Percentiles rank a stretch among this genome's conserved stretches.
phyloP scores from a whole-genome alignment of 1,284 basidiomycete genomes.

The Leucoagaricus sp. region DNA sequence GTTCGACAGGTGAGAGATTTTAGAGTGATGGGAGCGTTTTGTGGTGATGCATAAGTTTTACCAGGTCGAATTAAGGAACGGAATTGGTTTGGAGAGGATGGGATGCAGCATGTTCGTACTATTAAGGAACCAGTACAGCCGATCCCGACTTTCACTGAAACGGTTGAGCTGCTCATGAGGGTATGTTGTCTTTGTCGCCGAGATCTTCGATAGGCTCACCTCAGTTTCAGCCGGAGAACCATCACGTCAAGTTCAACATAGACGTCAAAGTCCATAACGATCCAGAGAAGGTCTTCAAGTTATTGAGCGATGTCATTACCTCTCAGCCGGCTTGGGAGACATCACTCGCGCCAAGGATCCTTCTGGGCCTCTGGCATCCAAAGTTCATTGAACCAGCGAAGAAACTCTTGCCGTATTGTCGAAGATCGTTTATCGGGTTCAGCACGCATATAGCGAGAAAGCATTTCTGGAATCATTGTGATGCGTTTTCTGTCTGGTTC shows the following conservation, averaged over 20 bases:
- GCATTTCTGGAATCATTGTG: conserved; percentile 93
- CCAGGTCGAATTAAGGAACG: conserved; percentile 69
- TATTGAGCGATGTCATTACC: conserved; percentile 81
- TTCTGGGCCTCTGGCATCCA: conserved; percentile 95
- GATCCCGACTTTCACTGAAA: conserved; percentile 88
- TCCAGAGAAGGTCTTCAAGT: conserved; percentile 81
- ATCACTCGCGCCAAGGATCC: conserved; percentile 81
- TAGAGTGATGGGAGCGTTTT: not conserved
- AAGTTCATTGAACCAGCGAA: conserved; percentile 83
- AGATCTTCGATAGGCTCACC: not conserved
- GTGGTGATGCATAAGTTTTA: not conserved
- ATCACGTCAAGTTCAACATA: conserved; percentile 86
- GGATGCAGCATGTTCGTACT: conserved; percentile 85
- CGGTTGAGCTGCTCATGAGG: conserved; percentile 80
- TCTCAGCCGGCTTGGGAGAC: conserved; percentile 78
- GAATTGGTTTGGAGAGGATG: conserved; percentile 69
- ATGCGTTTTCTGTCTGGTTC: conserved; percentile 90
- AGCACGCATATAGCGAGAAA: conserved; percentile 69
- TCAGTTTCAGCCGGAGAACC: conserved; percentile 71
- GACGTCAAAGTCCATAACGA: conserved; percentile 96
- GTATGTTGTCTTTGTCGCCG: conserved; percentile 36
- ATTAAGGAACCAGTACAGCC: conserved; percentile 79
- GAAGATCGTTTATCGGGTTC: conserved; percentile 84
- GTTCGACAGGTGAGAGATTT: conserved; percentile 52
- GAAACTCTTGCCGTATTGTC: conserved; percentile 77